A percentile compares a stretch with the other conserved stretches of the same genome.
These are phyloP conservation scores for Leishmania braziliensis DNA, from an alignment of 208 protist genomes.

Conservation along the genomic window DNA sequence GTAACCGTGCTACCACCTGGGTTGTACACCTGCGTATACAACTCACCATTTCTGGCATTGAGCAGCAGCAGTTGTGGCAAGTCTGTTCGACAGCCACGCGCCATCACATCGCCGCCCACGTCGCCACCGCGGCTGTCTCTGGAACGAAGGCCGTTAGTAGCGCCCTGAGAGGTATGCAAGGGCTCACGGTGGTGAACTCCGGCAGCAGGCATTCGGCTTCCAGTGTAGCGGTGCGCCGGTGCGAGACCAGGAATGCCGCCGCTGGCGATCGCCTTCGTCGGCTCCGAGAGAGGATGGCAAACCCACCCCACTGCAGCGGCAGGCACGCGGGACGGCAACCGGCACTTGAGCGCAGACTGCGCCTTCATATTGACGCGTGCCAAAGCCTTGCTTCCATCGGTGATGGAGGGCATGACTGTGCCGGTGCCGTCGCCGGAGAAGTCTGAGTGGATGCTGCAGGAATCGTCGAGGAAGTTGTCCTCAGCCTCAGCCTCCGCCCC, in stretches of 20 bases:
- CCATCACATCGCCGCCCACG: slow-evolving; percentile 3
- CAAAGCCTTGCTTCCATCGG: slow-evolving; percentile 20
- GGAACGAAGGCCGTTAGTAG: neutral
- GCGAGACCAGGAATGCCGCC: neutral
- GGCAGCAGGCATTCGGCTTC: neutral
- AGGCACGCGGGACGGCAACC: slow-evolving; percentile 46
- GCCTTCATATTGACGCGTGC: slow-evolving; percentile 22
- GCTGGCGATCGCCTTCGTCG: neutral
- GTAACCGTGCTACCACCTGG: slow-evolving; percentile 35
- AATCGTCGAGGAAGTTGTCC: slow-evolving; percentile 28
- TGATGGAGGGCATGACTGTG: slow-evolving; percentile 10
- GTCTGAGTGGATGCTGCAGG: slow-evolving; percentile 26
- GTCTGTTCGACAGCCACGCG: slow-evolving; percentile 40
- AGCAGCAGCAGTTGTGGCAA: slow-evolving; percentile 61
- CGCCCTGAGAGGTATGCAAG: neutral
- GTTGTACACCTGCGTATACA: slow-evolving; percentile 73
- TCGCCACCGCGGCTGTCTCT: neutral
- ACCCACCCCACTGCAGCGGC: slow-evolving; percentile 54
- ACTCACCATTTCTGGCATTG: slow-evolving; percentile 51
- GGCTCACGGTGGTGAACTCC: neutral
- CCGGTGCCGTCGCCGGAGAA: slow-evolving; percentile 16
- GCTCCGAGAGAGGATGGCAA: slow-evolving; percentile 5
- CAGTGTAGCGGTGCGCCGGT: neutral
- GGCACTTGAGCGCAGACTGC: slow-evolving; percentile 37
- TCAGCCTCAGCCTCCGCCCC: slow-evolving; percentile 31